Evolutionary conservation across 345 rosid genomes (phyloP), one percentile per base, ranked within the genome.

Genomic region (Boechera divaricarpa): DNA sequence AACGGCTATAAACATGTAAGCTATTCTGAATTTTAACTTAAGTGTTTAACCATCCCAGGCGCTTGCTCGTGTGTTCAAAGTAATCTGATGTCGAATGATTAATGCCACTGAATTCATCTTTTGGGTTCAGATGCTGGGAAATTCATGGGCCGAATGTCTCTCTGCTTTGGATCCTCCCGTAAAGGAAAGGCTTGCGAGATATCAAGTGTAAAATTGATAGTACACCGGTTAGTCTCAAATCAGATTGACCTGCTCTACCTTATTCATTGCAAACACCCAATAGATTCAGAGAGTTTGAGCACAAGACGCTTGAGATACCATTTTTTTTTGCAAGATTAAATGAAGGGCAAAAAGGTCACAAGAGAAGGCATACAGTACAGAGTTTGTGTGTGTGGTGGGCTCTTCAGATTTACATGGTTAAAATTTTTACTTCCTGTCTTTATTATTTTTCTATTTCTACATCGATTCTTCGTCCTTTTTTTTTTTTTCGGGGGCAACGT

Each of bases 1-100:
- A 87, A 82, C 81, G 99, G 98, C 73, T 96, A 96, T 79, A 91
- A 93, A 77, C 92, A 91, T 77, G 99, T 96, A 42, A 69, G 67
- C 44, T 36, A 39, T 52, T 7, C 16, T 60, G 36, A 38, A 39
- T 35, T 4, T 11, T 21, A 21, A 62, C 33, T 28, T 38, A 16
- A 49, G 18, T 15, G 51, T n/a, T 63, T n/a, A 45, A n/a, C 8
- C 57, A 44, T 61, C 74, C 1, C 29, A 38, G 48, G n/a, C 31
- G 55, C 55, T 28, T 29, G 6, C 32, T 21, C 24, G 24, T 21
- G 24, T 21, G 24, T 21, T 21, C 24, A 21, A 21, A 21, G 24
- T 21, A 21, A 21, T 21, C 24, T 21, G 70, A 42, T 4, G 33
- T n/a, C 39, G 16, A 36, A 24, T 72, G 6, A 32, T 47, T 49